Evolutionary conservation across 1,284 basidiomycete genomes (phyloP).

Genomic region (Ceratobasidium sp.): DNA sequence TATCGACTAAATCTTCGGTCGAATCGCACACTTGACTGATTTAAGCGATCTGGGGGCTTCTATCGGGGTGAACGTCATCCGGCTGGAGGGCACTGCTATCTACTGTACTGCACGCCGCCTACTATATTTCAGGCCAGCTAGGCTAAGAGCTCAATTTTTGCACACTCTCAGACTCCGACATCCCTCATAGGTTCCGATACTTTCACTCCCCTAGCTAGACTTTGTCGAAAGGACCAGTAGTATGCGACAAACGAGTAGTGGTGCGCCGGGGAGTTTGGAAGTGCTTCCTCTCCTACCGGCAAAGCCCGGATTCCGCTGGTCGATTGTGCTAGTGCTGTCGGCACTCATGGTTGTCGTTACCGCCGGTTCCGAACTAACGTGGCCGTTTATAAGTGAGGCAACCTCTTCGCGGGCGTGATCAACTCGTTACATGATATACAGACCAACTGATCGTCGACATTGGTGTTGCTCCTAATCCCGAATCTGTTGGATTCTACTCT

Average conservation of each 20-base stretch:
- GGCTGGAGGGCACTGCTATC: background rate
- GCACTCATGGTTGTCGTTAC: constrained; percentile 7
- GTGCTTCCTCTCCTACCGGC: background rate
- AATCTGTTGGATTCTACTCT: constrained; percentile 39
- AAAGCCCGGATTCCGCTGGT: constrained; percentile 16
- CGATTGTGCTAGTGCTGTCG: constrained; percentile 15
- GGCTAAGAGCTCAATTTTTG: background rate
- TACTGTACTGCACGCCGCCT: background rate
- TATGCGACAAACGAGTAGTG: background rate
- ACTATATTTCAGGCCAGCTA: background rate
- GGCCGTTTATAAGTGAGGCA: constrained; percentile 39
- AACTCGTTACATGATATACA: background rate
- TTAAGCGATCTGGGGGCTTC: constrained; percentile 13
- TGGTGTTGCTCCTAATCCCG: constrained; percentile 24
- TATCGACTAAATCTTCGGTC: constrained; percentile 6
- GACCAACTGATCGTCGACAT: constrained; percentile 37
- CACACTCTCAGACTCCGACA: too few relatives aligned
- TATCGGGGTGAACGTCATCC: constrained; percentile 14
- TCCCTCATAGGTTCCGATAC: background rate
- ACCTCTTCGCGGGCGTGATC: background rate
- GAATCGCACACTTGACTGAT: constrained; percentile 6
- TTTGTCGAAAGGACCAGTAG: background rate
- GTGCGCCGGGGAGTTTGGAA: background rate
- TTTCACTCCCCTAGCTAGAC: background rate
- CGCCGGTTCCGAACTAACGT: constrained; percentile 28